Percentiles rank a stretch among this genome's conserved stretches.
Conservation (phyloP, 768 basidiomycete genomes). For the Russula dissimulans region DNA sequence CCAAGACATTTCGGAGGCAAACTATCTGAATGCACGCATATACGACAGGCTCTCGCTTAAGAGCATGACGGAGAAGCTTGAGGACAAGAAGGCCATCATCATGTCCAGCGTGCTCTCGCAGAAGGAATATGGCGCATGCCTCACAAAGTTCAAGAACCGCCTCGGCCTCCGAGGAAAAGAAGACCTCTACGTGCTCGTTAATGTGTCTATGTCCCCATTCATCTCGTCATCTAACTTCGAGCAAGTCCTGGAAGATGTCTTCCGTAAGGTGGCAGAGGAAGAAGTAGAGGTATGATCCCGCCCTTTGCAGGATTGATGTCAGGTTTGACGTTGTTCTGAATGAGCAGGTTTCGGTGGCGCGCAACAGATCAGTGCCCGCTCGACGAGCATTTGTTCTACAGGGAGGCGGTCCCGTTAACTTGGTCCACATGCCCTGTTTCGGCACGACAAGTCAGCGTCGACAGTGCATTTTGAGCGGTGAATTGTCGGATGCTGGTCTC, state of each 20-base stretch:
- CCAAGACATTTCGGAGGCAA: constrained; percentile 34
- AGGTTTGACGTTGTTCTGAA: not conserved
- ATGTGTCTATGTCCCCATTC: constrained; percentile 37
- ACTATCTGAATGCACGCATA: constrained; percentile 32
- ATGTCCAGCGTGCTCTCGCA: constrained; percentile 28
- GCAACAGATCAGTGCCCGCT: constrained; percentile 29
- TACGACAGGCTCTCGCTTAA: constrained; percentile 31
- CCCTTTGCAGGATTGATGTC: not conserved
- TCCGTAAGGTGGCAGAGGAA: constrained; percentile 28
- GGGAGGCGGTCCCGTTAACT: constrained; percentile 27
- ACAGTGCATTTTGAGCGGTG: constrained; percentile 32
- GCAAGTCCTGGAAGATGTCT: constrained; percentile 26
- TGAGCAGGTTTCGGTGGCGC: constrained; percentile 19
- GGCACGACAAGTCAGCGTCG: constrained; percentile 29
- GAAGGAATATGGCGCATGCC: constrained; percentile 29
- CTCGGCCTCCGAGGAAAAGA: constrained; percentile 26
- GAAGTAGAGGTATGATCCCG: constrained; percentile 27
- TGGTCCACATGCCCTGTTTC: constrained; percentile 31
- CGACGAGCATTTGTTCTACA: constrained; percentile 32
- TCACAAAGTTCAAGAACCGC: constrained; percentile 31
- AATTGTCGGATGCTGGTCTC: constrained; percentile 20
- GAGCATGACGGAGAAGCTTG: constrained; percentile 23
- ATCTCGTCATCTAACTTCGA: constrained; percentile 22
- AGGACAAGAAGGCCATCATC: constrained; percentile 20
- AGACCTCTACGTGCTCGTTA: constrained; percentile 31